Evolutionary conservation across 495 filamentous ascomycete species (phyloP).

Genomic region (Podospora australis): DNA sequence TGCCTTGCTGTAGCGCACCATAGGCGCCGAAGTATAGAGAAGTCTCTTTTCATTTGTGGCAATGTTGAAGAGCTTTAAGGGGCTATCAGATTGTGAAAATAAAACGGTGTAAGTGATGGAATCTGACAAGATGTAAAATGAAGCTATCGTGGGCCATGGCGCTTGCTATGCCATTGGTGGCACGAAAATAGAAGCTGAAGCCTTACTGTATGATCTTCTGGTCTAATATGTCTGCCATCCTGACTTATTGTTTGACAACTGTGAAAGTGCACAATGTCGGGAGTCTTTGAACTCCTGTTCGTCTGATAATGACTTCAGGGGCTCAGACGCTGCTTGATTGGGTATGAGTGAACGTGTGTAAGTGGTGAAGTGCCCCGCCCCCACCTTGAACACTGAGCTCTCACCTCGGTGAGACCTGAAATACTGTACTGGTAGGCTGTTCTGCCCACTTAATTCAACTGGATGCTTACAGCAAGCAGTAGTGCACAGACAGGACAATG

Average conservation of each 20-base stretch:
- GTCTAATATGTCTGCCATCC: constrained; percentile 1
- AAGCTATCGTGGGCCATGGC: background rate
- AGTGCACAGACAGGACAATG: background rate
- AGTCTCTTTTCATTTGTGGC: constrained; percentile 45
- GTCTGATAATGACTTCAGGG: background rate
- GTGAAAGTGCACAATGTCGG: background rate
- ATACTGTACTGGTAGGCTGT: too few relatives aligned
- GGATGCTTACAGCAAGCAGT: too few relatives aligned
- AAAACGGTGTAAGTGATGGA: constrained; percentile 10
- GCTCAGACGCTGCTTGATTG: too few relatives aligned
- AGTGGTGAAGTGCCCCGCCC: background rate
- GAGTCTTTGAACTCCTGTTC: background rate
- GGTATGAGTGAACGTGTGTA: background rate
- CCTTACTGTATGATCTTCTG: constrained; percentile 24
- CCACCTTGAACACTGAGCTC: background rate
- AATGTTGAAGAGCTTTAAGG: constrained; percentile 52
- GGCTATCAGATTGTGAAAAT: constrained; percentile 32
- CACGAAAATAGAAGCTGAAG: background rate
- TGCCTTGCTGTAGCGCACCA: constrained; percentile 60
- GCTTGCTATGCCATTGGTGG: constrained; percentile 1
- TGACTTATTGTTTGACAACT: background rate
- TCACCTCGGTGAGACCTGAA: constrained; percentile 2
- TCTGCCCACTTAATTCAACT: too few relatives aligned
- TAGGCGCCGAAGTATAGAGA: constrained; percentile 56
- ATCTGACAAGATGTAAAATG: background rate